These are phyloP conservation scores for Osmozyma mogii DNA, from an alignment of 805 yeast genomes.

Conservation along the genomic window DNA sequence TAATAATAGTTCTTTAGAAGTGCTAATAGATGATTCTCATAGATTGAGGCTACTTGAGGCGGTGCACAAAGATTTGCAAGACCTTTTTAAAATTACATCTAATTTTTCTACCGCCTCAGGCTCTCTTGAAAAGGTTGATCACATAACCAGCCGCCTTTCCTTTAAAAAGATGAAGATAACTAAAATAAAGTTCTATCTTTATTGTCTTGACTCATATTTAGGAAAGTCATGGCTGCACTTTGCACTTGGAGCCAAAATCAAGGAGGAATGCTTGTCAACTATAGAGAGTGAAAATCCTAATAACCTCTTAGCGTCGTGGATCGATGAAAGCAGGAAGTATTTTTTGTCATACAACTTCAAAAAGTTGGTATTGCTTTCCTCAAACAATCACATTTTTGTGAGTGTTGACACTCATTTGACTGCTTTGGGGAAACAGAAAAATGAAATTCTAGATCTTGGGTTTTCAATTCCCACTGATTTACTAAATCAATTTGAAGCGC, in stretches of 20 bases:
- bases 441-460: slow-evolving; percentile 27
- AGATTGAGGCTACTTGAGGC: slow-evolving; percentile 23
- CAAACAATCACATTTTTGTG: slow-evolving; percentile 1
- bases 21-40: slow-evolving; percentile 30
- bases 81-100: slow-evolving; percentile 3
- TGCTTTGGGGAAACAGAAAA: slow-evolving; percentile 4
- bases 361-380: neutral
- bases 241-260: slow-evolving; percentile 51
- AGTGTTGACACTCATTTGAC: slow-evolving; percentile 2
- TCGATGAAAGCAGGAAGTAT: slow-evolving; percentile 11
- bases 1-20: too few relatives aligned
- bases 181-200: slow-evolving; percentile 18
- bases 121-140: too few relatives aligned
- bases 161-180: too few relatives aligned
- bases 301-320: slow-evolving; percentile 43
- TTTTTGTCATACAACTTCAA: slow-evolving; percentile 1
- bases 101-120: too few relatives aligned
- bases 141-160: too few relatives aligned
- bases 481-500: slow-evolving; percentile 37
- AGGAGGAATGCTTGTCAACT: too few relatives aligned
- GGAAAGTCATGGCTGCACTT: slow-evolving; percentile 33
- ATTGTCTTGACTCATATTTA: slow-evolving; percentile 16
- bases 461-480: slow-evolving; percentile 52
- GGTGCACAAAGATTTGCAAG: slow-evolving; percentile 21
- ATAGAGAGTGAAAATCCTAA: too few relatives aligned